A percentile compares a stretch with the other conserved stretches of the same genome.
Evolutionary conservation across 164 flowering plant species (phyloP).

Genomic region (Liriodendron chinense): DNA sequence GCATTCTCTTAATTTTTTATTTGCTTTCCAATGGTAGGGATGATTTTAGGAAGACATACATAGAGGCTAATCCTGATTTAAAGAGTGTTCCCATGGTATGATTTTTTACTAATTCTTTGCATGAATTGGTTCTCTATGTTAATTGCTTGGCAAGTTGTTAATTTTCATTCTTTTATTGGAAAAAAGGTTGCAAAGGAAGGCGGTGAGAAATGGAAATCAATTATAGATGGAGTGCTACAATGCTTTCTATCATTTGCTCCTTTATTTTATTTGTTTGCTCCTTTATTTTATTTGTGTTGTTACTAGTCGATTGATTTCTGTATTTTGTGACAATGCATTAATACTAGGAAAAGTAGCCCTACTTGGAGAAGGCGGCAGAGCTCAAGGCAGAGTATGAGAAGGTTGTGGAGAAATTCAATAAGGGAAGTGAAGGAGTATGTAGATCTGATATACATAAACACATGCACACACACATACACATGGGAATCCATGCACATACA

Average conservation of each 20-base stretch:
- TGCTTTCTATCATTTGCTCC: not conserved
- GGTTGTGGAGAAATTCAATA: constrained; percentile 40
- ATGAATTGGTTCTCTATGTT: not conserved
- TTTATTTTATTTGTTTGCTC: not conserved
- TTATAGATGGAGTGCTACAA: constrained; percentile 47
- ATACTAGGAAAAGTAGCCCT: constrained; percentile 71
- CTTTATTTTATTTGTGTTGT: too few relatives aligned
- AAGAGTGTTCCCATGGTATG: constrained; percentile 56
- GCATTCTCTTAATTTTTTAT: not conserved
- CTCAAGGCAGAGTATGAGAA: constrained; percentile 65
- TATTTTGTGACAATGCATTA: not conserved
- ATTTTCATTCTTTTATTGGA: too few relatives aligned
- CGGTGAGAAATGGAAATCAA: constrained; percentile 78
- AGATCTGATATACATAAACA: not conserved
- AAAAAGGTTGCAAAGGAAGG: constrained; percentile 74
- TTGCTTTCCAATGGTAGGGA: constrained; percentile 44
- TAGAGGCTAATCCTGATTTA: constrained; percentile 61
- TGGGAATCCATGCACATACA: too few relatives aligned
- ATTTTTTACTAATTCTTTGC: not conserved
- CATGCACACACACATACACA: too few relatives aligned
- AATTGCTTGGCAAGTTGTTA: not conserved
- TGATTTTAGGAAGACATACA: constrained; percentile 65
- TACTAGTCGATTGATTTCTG: not conserved
- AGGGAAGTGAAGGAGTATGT: constrained; percentile 32
- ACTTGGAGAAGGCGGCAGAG: constrained; percentile 59